Evolutionary conservation across 768 basidiomycete genomes (phyloP).

Genomic region (Russula compacta): DNA sequence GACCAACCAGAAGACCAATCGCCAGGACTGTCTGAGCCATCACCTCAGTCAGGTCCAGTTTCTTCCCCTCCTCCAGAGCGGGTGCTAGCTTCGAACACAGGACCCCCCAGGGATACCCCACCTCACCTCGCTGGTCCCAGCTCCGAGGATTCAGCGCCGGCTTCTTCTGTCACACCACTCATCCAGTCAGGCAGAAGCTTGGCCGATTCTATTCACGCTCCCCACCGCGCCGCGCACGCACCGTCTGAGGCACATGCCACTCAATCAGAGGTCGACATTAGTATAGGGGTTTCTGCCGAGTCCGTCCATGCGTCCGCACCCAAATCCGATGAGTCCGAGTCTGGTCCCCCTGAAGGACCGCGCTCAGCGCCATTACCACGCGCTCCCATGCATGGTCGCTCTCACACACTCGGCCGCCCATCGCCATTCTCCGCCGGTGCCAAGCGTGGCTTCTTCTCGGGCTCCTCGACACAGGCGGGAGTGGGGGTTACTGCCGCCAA

Average conservation of each 20-base stretch:
- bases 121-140: neutral
- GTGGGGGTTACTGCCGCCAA: constrained; percentile 24
- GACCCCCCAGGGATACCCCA: neutral
- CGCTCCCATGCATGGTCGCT: constrained; percentile 39
- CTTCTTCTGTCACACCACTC: neutral
- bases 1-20: neutral
- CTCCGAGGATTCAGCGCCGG: neutral
- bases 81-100: neutral
- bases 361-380: constrained; percentile 27
- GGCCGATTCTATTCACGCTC: constrained; percentile 1
- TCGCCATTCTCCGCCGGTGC: neutral
- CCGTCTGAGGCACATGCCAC: neutral
- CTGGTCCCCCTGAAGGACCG: neutral
- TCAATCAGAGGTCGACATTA: neutral
- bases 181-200: neutral
- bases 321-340: constrained; percentile 19
- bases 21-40: neutral
- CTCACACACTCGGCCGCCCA: constrained; percentile 47
- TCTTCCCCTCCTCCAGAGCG: neutral
- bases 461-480: constrained; percentile 35
- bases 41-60: neutral
- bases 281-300: constrained; percentile 32
- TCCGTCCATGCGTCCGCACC: constrained; percentile 58
- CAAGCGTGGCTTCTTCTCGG: constrained; percentile 23
- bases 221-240: neutral